Base-by-base conservation (phyloP, 106 monocot genomes). In the Gastrodia elata region DNA sequence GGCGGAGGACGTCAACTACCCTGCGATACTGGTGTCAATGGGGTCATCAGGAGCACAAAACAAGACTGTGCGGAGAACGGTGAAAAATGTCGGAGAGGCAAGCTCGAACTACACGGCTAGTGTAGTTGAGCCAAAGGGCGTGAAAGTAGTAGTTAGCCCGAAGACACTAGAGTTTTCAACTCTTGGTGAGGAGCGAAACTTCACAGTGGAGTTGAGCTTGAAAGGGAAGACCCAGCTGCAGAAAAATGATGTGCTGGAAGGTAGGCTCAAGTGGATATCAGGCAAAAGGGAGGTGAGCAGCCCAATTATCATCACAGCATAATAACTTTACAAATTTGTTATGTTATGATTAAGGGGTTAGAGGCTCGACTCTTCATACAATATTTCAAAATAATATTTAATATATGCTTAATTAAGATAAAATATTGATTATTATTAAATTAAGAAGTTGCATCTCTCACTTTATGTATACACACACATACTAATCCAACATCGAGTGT, bases 1-100 rank as follows among this genome's bases (percentile, higher is more conserved):
- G 1, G 75, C 59, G 6, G 67, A 59, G 26, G 74, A 84, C 18
- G 40, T 88, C 28, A 89, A 89, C 74, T 83, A 80, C 41, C 83
- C 88, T 0, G 77, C 88, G 3, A 74, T 88, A 33, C 61, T 74
- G 49, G 77, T 88, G 11, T n/a, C 55, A 2, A 14, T 80, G 39
- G 46, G 38, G 38, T 7, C 27, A 5, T 4, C 52, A 25, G 35
- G 20, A 26, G 9, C 37, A 16, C 33, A 35, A 7, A 37, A 18
- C 0, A 20, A 35, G 25, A 11, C 30, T 5, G 49, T 81, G 22
- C 69, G 24, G 7, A 43, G 87, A 10, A 87, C 71, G 30, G 82
- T 79, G 57, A 87, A 40, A 55, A 79, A 84, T 39, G 82, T 87
- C 4, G 81, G 82, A 38, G 70, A 82, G 34, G 49, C 38, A 6